Percentiles rank a stretch among this genome's conserved stretches.
Evolutionary conservation across 1,284 basidiomycete genomes (phyloP).

Genomic region (Cystobasidium pallidum): DNA sequence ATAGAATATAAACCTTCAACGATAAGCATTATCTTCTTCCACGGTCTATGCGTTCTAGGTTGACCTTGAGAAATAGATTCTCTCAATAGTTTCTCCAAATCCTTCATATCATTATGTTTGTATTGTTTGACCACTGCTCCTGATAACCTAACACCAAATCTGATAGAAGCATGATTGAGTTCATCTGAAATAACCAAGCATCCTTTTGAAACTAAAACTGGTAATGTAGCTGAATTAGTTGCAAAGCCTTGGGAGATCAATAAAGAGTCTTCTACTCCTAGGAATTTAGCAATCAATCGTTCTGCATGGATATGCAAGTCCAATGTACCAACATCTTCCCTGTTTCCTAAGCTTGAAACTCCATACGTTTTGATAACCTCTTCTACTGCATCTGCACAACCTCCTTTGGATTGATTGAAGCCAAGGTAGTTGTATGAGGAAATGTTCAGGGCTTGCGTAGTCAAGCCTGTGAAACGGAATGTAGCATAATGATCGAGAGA

Average conservation of each 20-base stretch:
- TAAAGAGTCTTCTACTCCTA: constrained; percentile 85
- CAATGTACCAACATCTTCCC: constrained; percentile 79
- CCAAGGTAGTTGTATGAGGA: constrained; percentile 99
- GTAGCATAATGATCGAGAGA: constrained; percentile 81
- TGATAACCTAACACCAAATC: constrained; percentile 86
- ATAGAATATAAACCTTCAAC: constrained; percentile 97
- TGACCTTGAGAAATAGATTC: constrained; percentile 97
- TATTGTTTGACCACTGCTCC: constrained; percentile 89
- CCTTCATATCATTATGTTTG: constrained; percentile 94
- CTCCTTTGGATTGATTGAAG: constrained; percentile 90
- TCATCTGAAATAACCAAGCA: constrained; percentile 97
- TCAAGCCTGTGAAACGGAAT: constrained; percentile 75
- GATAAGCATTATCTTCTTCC: constrained; percentile 96
- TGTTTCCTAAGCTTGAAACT: constrained; percentile 72
- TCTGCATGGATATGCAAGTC: constrained; percentile 85
- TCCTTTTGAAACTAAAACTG: constrained; percentile 86
- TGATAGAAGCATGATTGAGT: constrained; percentile 93
- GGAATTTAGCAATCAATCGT: constrained; percentile 83
- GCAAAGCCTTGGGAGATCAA: constrained; percentile 97
- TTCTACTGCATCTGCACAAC: constrained; percentile 91
- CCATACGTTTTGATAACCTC: constrained; percentile 78
- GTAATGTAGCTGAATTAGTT: constrained; percentile 94
- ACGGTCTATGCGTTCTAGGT: constrained; percentile 93
- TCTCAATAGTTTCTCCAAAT: constrained; percentile 76
- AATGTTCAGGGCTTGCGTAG: constrained; percentile 85